Percentiles rank a stretch among this genome's conserved stretches.
Evolutionary conservation across 148 eudicot genomes (phyloP).

Genomic region (Camellia lanceoleosa): DNA sequence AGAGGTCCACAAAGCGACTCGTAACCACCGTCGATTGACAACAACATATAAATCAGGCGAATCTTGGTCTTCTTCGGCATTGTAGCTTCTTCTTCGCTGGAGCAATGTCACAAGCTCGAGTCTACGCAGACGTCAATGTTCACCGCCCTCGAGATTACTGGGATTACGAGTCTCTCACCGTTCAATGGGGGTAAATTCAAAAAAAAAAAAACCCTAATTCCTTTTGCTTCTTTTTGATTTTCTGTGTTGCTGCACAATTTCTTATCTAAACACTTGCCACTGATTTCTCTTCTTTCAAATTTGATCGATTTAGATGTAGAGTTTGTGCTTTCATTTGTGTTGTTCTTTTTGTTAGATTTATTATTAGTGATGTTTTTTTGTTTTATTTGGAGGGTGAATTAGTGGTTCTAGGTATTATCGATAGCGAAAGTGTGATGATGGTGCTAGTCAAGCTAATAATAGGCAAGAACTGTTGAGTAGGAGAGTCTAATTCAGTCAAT

Average conservation of each 20-base stretch:
- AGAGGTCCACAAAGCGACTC: not conserved
- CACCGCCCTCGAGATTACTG: slow-evolving; percentile 35
- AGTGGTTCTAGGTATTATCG: not conserved
- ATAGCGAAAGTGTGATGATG: not conserved
- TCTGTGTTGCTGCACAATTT: not conserved
- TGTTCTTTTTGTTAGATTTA: not conserved
- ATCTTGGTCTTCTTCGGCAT: not conserved
- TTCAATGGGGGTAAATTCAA: slow-evolving; percentile 38
- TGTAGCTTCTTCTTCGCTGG: not conserved
- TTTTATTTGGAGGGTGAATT: not conserved
- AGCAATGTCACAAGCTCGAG: slow-evolving; percentile 36
- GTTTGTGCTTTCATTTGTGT: not conserved
- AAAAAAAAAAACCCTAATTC: not conserved
- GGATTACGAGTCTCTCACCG: slow-evolving; percentile 44
- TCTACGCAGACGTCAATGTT: slow-evolving; percentile 40
- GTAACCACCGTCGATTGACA: slow-evolving; percentile 1
- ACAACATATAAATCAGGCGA: not conserved
- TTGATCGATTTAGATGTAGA: not conserved
- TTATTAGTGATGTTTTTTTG: not conserved
- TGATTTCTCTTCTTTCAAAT: not conserved
- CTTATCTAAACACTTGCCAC: not conserved
- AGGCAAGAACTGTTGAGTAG: not conserved
- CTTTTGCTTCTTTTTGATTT: not conserved
- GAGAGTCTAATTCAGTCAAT: not conserved
- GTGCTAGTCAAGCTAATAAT: not conserved